Evolutionary conservation across 768 basidiomycete species (phyloP), one percentile per base, ranked within the genome.

Genomic region (Lentinula raphanica): DNA sequence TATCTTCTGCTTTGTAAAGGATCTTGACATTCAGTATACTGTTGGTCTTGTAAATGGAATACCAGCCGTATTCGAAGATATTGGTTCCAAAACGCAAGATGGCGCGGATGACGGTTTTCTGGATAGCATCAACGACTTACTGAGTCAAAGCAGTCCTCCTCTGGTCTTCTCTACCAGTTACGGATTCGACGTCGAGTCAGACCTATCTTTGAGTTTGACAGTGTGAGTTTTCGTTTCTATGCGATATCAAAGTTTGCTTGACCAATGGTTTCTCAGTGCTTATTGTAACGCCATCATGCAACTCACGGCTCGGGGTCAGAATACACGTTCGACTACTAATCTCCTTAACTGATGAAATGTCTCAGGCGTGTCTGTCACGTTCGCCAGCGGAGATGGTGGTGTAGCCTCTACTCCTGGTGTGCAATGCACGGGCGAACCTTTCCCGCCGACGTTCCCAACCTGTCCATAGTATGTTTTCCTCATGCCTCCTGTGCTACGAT

Each of bases 371-470:
- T 75, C 77, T 7, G 7, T 83, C 17, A 58, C 36, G 21, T 36
- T 49, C 31, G 31, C 71, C 23, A 74, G 75, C 15, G 78, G 79
- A 19, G 77, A 82, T 32, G 65, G 58, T 48, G 64, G 66, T 51
- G 64, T 67, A 1, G 50, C 50, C 17, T 76, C 78, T 5, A 7
- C 81, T n/a, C 57, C 74, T 31, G 78, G 79, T 67, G 64, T 70
- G 21, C 74, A 76, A n/a, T 79, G 82, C 25, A 79, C 81, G 31
- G 56, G 59, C 1, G 80, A 81, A 21, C 79, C 35, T 19, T 49
- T 46, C n/a, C 28, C 45, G 19, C 50, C 50, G 19, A 51, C 71
- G 68, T 82, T 83, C 68, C 80, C 80, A 3, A 71, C 81, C 0
- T 82, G 71, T 45, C 72, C 71, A 55, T 71, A 59, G 71, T 72